Conservation (phyloP, 2,329 filamentous ascomycete species). For the Aspergillus alliaceus region DNA sequence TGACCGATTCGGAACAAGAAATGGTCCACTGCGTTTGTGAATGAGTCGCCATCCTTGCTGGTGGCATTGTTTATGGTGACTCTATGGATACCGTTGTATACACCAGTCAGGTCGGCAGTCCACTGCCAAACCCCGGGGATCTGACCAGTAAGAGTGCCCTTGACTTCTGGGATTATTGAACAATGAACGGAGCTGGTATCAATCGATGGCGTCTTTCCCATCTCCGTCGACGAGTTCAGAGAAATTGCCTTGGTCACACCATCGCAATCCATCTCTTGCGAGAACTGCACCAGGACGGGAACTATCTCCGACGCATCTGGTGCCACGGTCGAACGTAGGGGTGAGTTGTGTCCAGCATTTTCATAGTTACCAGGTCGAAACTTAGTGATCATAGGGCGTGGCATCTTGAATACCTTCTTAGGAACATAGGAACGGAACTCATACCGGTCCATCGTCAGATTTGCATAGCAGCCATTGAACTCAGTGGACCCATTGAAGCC, state of each 20-base stretch:
- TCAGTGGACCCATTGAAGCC: slow-evolving; percentile 49
- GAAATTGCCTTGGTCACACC: slow-evolving; percentile 51
- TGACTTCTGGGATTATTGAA: slow-evolving; percentile 35
- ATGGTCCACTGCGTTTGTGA: slow-evolving; percentile 56
- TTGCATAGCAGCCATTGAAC: slow-evolving; percentile 57
- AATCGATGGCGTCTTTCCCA: slow-evolving; percentile 44
- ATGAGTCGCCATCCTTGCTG: slow-evolving; percentile 39
- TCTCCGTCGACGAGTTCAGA: slow-evolving; percentile 55
- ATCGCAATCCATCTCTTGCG: slow-evolving; percentile 60
- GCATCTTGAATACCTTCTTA: slow-evolving; percentile 50
- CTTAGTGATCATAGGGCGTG: slow-evolving; percentile 59
- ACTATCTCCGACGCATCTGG: slow-evolving; percentile 45
- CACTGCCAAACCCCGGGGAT: slow-evolving; percentile 58
- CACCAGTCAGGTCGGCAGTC: slow-evolving; percentile 53
- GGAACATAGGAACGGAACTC: slow-evolving; percentile 63
- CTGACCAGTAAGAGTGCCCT: slow-evolving; percentile 49
- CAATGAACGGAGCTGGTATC: slow-evolving; percentile 50
- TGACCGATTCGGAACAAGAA: slow-evolving; percentile 63
- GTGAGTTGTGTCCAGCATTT: slow-evolving; percentile 61
- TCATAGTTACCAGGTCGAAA: too few species aligned
- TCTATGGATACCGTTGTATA: slow-evolving; percentile 62
- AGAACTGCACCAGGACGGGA: slow-evolving; percentile 59
- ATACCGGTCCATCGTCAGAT: slow-evolving; percentile 54
- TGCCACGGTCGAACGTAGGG: slow-evolving; percentile 52
- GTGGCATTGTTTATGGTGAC: slow-evolving; percentile 58